Evolutionary conservation across 495 filamentous ascomycete species (phyloP), one percentile per base, ranked within the genome.

Genomic region (Aspergillus egyptiacus): DNA sequence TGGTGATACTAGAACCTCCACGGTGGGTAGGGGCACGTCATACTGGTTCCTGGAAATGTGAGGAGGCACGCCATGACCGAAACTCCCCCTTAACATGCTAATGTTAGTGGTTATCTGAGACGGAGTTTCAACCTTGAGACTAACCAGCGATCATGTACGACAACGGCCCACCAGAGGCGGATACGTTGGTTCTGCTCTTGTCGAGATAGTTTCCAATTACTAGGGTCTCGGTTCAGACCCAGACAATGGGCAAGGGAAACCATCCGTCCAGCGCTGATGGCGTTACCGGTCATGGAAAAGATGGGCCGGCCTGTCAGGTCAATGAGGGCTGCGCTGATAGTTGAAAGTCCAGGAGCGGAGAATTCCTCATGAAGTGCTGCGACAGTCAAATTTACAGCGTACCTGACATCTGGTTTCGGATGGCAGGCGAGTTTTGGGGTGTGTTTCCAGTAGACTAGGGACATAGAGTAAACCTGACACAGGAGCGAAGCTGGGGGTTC

Each of bases 141-240:
- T 58, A 59, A 73, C 71, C 75, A 78, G 28, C 71, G 68, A 63
- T 78, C 75, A 49, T 78, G 73, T 23, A 78, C 76, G 0, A 78
- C 66, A 18, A 78, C 66, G 10, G 69, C 72, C 75, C 75, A 78
- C 75, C 75, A 78, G 10, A 77, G 57, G 14, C 70, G 69, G 13
- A 72, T 64, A 5, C 75, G 64, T 20, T 73, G 62, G 35, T 73
- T 62, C 50, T 77, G 76, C 31, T 78, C 73, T 27, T 56, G 45
- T 10, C 60, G 63, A 6, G 71, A 69, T n/a, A 77, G 62, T 41
- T 72, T 71, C 75, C 75, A 78, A 35, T 63, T 54, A 22, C 63
- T 65, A 8, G 73, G 73, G 34, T 76, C 70, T 14, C 72, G 68
- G 38, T 78, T 77, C 37, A 78, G 53, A 19, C 75, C 75, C 42